Evolutionary conservation across 768 basidiomycete species (phyloP).

Genomic region (Nidularia pulvinata): DNA sequence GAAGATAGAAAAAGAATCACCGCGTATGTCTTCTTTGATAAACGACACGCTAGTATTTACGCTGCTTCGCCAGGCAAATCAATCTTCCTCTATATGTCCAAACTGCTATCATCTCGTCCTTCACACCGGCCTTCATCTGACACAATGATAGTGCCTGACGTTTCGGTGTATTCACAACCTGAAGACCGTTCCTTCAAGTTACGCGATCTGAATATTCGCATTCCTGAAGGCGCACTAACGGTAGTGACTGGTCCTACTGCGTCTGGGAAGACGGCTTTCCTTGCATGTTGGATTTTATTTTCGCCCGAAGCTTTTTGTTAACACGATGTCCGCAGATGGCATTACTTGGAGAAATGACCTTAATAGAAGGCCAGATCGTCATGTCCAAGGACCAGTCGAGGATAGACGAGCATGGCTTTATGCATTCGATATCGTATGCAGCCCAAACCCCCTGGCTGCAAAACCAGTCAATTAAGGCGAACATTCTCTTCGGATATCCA

Average conservation of each 20-base stretch:
- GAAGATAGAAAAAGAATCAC: conserved; percentile 10
- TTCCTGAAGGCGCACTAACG: conserved; percentile 72
- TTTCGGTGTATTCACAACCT: conserved; percentile 12
- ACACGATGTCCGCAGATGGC: conserved; percentile 48
- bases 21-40: too few relatives aligned
- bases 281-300: conserved; percentile 37
- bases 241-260: conserved; percentile 81
- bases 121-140: too few relatives aligned
- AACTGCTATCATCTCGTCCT: too few relatives aligned
- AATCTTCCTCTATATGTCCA: too few relatives aligned
- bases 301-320: not conserved
- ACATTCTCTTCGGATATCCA: conserved; percentile 79
- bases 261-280: conserved; percentile 79
- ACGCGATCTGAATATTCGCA: conserved; percentile 61
- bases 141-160: conserved; percentile 4
- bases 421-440: conserved; percentile 69
- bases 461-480: conserved; percentile 75
- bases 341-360: conserved; percentile 71
- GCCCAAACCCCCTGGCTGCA: conserved; percentile 73
- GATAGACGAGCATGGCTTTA: conserved; percentile 60
- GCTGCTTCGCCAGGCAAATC: too few relatives aligned
- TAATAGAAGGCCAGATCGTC: conserved; percentile 46
- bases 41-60: too few relatives aligned
- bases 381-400: conserved; percentile 65
- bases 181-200: conserved; percentile 64